Conservation (phyloP, 345 rosid species). For the Gossypium turneri region DNA sequence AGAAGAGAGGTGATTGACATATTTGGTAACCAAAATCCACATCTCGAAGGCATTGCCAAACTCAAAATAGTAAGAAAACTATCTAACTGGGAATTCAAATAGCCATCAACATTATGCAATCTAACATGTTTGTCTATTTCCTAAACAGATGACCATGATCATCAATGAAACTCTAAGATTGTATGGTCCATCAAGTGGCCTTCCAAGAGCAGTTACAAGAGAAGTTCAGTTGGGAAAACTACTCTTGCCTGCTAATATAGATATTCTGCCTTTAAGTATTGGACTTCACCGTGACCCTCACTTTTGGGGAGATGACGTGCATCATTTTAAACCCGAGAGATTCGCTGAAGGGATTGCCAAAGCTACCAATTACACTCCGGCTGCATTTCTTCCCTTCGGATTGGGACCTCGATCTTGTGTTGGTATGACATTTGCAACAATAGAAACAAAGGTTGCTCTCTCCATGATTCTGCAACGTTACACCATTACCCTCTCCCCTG, state of each 20-base stretch:
- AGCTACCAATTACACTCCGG: background rate
- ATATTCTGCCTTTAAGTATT: background rate
- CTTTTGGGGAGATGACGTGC: background rate
- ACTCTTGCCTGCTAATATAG: background rate
- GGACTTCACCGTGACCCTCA: background rate
- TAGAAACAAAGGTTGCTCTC: background rate
- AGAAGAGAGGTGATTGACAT: slow-evolving; percentile 25
- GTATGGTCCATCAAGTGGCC: background rate
- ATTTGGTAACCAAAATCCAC: slow-evolving; percentile 27
- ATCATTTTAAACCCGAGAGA: background rate
- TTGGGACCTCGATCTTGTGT: background rate
- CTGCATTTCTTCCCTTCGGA: background rate
- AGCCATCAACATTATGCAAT: background rate
- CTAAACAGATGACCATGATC: background rate
- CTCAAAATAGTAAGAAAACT: slow-evolving; percentile 30
- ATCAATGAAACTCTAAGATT: background rate
- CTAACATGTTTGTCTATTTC: background rate
- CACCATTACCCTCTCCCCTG: background rate
- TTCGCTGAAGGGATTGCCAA: background rate
- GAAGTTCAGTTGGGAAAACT: background rate
- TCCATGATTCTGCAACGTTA: background rate
- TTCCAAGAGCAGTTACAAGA: background rate
- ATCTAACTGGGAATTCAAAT: background rate
- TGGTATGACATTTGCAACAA: background rate
- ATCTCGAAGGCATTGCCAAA: slow-evolving; percentile 26